These are phyloP conservation scores for Boletus rubroflammeus DNA, from an alignment of 768 basidiomycete genomes.

Conservation along the genomic window DNA sequence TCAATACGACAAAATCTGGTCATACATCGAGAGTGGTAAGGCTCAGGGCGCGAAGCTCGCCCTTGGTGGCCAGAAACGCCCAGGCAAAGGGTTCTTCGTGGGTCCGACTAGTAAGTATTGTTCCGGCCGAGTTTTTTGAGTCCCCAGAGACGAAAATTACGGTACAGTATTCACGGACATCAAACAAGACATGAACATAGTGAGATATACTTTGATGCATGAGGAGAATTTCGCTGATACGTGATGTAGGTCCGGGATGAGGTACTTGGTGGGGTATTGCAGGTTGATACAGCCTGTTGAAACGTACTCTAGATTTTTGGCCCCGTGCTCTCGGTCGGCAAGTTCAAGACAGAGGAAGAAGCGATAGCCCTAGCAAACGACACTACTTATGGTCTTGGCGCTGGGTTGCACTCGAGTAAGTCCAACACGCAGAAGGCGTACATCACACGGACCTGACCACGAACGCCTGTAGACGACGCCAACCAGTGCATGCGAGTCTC, in stretches of 20 bases:
- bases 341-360: constrained; percentile 85
- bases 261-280: constrained; percentile 17
- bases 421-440: constrained; percentile 1
- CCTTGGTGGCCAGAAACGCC: constrained; percentile 77
- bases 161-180: constrained; percentile 76
- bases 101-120: constrained; percentile 76
- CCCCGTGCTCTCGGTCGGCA: constrained; percentile 81
- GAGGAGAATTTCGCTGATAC: constrained; percentile 22
- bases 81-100: constrained; percentile 80
- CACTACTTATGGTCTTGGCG: constrained; percentile 87
- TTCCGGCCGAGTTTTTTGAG: constrained; percentile 5
- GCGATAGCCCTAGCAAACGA: constrained; percentile 82
- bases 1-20: constrained; percentile 84
- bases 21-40: constrained; percentile 85
- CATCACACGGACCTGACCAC: background rate
- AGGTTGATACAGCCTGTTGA: constrained; percentile 8
- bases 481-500: constrained; percentile 89
- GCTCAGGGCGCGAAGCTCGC: constrained; percentile 74
- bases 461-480: constrained; percentile 57
- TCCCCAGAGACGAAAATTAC: constrained; percentile 4
- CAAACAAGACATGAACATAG: constrained; percentile 79
- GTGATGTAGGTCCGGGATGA: constrained; percentile 29
- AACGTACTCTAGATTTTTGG: constrained; percentile 74
- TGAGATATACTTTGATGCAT: constrained; percentile 35
- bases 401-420: constrained; percentile 85